These are phyloP conservation scores for Angomonas deanei DNA, from an alignment of 208 protist species.

Conservation along the genomic window DNA sequence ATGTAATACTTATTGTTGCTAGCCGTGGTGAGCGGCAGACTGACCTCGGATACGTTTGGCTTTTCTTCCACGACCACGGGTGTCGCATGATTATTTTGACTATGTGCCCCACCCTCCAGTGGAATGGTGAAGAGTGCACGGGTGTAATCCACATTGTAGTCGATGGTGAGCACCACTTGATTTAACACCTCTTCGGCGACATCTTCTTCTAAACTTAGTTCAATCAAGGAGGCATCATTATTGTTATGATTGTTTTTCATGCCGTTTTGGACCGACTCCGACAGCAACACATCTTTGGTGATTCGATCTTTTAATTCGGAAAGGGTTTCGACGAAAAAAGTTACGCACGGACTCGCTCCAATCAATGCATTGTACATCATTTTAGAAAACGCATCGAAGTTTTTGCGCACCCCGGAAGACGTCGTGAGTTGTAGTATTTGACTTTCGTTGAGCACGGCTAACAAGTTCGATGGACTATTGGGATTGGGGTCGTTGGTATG, in stretches of 20 bases:
- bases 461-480: slow-evolving; percentile 8
- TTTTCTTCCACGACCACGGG: neutral
- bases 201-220: slow-evolving; percentile 21
- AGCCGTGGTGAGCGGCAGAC: no score
- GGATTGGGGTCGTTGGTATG: slow-evolving; percentile 25
- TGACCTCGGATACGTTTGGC: no score
- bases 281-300: slow-evolving; percentile 28
- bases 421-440: slow-evolving; percentile 59
- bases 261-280: neutral
- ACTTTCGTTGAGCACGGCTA: slow-evolving; percentile 18
- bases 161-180: slow-evolving; percentile 69
- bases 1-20: neutral
- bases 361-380: slow-evolving; percentile 81
- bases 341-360: slow-evolving; percentile 38
- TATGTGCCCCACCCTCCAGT: slow-evolving; percentile 12
- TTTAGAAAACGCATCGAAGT: slow-evolving; percentile 50
- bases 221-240: slow-evolving; percentile 18
- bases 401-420: slow-evolving; percentile 66
- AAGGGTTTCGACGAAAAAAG: slow-evolving; percentile 73
- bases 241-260: neutral
- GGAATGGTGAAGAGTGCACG: slow-evolving; percentile 79
- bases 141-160: slow-evolving; percentile 88
- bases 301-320: slow-evolving; percentile 74
- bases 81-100: neutral
- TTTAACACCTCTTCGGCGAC: slow-evolving; percentile 27